Conservation (phyloP, 202 grass and related monocot genomes). For the Eragrostis tef region DNA sequence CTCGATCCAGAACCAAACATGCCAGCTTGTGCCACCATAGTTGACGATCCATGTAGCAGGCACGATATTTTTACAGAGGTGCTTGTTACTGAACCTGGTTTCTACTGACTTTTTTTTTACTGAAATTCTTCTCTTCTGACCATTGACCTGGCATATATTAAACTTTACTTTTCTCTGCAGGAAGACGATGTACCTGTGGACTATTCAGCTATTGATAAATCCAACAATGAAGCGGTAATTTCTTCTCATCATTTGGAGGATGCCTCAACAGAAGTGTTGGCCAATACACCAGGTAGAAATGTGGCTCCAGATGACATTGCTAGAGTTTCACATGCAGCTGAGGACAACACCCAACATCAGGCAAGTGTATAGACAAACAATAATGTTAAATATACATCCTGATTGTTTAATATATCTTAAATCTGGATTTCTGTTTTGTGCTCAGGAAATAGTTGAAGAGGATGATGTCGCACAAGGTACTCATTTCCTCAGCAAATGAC, state of each 20-base stretch:
- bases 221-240: conserved; percentile 38
- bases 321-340: conserved; percentile 38
- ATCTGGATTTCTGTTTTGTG: conserved; percentile 41
- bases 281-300: conserved; percentile 38
- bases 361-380: conserved; percentile 47
- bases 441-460: conserved; percentile 50
- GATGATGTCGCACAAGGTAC: conserved; percentile 51
- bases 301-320: conserved; percentile 13
- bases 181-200: conserved; percentile 47
- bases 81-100: conserved; percentile 20
- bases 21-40: conserved; percentile 17
- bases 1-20: conserved; percentile 41
- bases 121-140: conserved; percentile 47
- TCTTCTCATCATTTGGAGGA: conserved; percentile 43
- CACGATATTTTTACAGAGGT: conserved; percentile 39
- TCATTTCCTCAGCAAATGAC: conserved; percentile 36
- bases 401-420: conserved; percentile 32
- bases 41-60: conserved; percentile 30
- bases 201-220: conserved; percentile 15
- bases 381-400: conserved; percentile 23
- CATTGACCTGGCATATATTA: conserved; percentile 22
- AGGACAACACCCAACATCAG: conserved; percentile 40
- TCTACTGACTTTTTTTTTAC: background rate
- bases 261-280: conserved; percentile 28
- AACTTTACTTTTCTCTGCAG: conserved; percentile 47